Evolutionary conservation across 2,329 filamentous ascomycete species (phyloP).

Genomic region (Colletotrichum sublineola): DNA sequence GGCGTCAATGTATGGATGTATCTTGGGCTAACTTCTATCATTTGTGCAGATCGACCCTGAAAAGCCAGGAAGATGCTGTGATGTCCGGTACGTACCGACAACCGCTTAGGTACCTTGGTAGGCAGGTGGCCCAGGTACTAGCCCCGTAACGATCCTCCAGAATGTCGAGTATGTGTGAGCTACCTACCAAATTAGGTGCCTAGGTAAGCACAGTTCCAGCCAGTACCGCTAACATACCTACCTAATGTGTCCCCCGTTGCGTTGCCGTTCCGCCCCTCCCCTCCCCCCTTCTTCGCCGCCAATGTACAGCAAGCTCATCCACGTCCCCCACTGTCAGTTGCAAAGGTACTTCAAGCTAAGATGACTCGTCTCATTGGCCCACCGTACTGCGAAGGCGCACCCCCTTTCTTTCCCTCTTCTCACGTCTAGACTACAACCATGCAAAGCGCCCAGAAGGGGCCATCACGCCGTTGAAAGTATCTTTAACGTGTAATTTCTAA

Average conservation of each 20-base stretch:
- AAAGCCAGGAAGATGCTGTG: conserved; percentile 31
- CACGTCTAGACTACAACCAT: conserved; percentile 26
- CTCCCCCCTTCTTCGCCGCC: neutral
- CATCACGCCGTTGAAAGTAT: conserved; percentile 41
- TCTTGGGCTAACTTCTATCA: conserved; percentile 24
- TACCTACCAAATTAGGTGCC: neutral
- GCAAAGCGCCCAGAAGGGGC: conserved; percentile 34
- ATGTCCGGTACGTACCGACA: conserved; percentile 16
- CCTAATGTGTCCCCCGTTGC: neutral
- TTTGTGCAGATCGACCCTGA: conserved; percentile 38
- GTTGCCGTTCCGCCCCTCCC: neutral
- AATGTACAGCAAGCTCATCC: conserved; percentile 30
- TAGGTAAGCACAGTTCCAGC: no score
- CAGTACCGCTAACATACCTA: no score
- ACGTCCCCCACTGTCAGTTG: conserved; percentile 28
- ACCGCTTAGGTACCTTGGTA: no score
- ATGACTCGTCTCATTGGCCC: conserved; percentile 38
- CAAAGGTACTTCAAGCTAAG: conserved; percentile 16
- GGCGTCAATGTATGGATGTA: conserved; percentile 20
- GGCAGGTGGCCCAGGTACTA: no score
- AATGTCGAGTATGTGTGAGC: no score
- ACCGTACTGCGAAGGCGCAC: neutral
- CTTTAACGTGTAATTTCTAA: conserved; percentile 35
- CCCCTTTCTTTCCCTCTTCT: conserved; percentile 8
- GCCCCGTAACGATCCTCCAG: no score